A percentile compares a stretch with the other conserved stretches of the same genome.
phyloP scores from a whole-genome alignment of 257 asterid genomes.

The Solanum lycopersicoides region DNA sequence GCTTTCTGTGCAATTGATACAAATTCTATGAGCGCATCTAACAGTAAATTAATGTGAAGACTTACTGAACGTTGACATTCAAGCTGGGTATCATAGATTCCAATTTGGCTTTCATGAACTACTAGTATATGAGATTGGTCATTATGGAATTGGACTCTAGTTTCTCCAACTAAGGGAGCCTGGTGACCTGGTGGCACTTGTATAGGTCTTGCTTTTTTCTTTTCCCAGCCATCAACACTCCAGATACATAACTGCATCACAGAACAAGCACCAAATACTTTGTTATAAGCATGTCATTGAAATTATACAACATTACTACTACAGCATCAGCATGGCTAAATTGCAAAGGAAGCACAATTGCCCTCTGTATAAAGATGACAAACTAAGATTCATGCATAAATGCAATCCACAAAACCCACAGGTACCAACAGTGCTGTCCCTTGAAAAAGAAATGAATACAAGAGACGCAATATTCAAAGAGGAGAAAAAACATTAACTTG shows the following conservation, averaged over 20 bases:
- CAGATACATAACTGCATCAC: conserved; percentile 61
- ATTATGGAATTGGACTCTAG: conserved; percentile 81
- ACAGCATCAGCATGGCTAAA: not conserved
- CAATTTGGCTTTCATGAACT: conserved; percentile 79
- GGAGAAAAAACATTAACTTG: conserved; percentile 10
- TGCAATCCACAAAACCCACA: not conserved
- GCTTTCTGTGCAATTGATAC: not conserved
- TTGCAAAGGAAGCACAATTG: not conserved
- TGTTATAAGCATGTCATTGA: not conserved
- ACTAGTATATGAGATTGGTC: conserved; percentile 78
- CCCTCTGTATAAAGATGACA: not conserved
- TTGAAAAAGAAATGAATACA: not conserved
- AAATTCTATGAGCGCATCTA: not conserved
- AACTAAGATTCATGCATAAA: not conserved
- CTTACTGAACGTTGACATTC: conserved; percentile 73
- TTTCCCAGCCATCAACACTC: conserved; percentile 94
- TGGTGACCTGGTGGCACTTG: conserved; percentile 68
- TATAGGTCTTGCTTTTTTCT: conserved; percentile 63
- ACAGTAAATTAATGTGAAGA: not conserved
- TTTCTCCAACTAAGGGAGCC: conserved; percentile 65
- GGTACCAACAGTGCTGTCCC: not conserved
- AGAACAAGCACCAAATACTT: not conserved
- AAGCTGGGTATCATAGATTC: conserved; percentile 73
- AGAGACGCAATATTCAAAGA: not conserved
- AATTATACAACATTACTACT: not conserved